A percentile compares a stretch with the other conserved stretches of the same genome.
Evolutionary conservation across 2,329 filamentous ascomycete species (phyloP).

Genomic region (Ophiosphaerella herpotricha): DNA sequence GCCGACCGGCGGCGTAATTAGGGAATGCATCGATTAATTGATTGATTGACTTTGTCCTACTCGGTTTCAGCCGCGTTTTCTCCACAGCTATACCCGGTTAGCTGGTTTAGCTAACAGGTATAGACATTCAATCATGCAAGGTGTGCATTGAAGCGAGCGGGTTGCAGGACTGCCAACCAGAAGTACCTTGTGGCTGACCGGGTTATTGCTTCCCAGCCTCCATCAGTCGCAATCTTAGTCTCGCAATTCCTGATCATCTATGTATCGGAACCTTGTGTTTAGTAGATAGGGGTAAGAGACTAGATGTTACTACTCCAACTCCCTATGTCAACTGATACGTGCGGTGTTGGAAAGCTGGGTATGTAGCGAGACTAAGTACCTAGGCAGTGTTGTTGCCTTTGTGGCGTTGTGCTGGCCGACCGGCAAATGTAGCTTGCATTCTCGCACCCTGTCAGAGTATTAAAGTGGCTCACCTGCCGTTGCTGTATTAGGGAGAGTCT

Average conservation of each 20-base stretch:
- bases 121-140: constrained; percentile 9
- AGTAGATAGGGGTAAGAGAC: no score
- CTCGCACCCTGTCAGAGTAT: constrained; percentile 3
- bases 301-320: no score
- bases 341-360: no score
- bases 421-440: constrained; percentile 5
- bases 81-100: no score
- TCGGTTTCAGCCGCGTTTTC: no score
- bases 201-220: constrained; percentile 6
- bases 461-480: constrained; percentile 16
- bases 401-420: neutral
- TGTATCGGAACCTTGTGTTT: no score
- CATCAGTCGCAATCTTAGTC: constrained; percentile 2
- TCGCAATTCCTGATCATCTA: constrained; percentile 4
- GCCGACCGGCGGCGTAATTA: no score
- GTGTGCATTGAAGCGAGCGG: constrained; percentile 12
- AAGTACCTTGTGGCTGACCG: constrained; percentile 10
- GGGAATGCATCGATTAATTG: no score
- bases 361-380: no score
- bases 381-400: neutral
- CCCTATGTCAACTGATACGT: neutral
- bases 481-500: constrained; percentile 11
- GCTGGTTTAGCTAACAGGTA: no score
- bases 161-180: constrained; percentile 4
- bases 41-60: no score